Percentiles rank a stretch among this genome's conserved stretches.
Conservation (phyloP, 2,329 filamentous ascomycete species). For the Rhinocladiella mackenziei region DNA sequence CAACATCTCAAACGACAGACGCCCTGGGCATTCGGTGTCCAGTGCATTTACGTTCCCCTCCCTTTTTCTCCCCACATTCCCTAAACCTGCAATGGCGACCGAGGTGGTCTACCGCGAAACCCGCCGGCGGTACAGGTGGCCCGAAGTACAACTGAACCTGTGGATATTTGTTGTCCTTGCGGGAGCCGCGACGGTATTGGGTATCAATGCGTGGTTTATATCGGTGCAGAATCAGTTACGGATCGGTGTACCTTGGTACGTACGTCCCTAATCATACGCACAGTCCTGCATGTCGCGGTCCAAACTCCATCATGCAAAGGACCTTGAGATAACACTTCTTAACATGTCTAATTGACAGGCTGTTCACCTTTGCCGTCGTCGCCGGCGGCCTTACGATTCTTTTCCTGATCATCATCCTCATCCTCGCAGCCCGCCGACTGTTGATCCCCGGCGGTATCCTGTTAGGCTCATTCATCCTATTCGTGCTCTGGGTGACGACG, state of each 20-base stretch:
- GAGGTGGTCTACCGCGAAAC: constrained; percentile 33
- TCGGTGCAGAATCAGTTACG: constrained; percentile 53
- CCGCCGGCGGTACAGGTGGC: constrained; percentile 57
- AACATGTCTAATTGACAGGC: no score
- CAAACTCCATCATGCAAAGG: no score
- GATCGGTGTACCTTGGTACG: constrained; percentile 58
- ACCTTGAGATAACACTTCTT: no score
- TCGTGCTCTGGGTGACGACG: constrained; percentile 59
- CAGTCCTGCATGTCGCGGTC: background rate
- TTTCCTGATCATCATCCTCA: constrained; percentile 57
- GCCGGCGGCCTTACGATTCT: constrained; percentile 54
- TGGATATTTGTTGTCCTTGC: constrained; percentile 62
- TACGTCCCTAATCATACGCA: constrained; percentile 17
- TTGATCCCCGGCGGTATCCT: constrained; percentile 58
- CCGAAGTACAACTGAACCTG: constrained; percentile 60
- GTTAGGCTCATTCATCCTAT: constrained; percentile 57
- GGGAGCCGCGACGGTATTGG: constrained; percentile 54
- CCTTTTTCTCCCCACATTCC: constrained; percentile 5
- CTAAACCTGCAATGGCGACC: constrained; percentile 33
- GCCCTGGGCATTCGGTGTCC: no score
- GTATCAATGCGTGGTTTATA: constrained; percentile 60
- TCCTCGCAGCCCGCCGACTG: constrained; percentile 53
- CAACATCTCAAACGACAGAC: no score
- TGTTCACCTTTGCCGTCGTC: constrained; percentile 62
- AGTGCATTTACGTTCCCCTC: no score